Conservation (phyloP, 768 basidiomycete genomes). For the Boletus tomentosulus region DNA sequence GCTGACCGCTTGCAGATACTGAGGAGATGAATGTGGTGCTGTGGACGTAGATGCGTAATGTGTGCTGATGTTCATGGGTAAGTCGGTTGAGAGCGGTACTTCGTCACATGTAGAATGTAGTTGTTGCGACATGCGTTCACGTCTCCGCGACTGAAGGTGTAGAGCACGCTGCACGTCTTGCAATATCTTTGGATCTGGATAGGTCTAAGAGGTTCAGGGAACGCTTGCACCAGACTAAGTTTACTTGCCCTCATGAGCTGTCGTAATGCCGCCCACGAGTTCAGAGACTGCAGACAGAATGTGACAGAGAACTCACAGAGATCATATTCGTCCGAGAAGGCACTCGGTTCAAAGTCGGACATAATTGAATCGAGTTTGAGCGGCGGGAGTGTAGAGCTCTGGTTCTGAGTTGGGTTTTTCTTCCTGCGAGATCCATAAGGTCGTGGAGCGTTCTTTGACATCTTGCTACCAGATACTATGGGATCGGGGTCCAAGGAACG, state of each 20-base stretch:
- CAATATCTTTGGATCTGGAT: slow-evolving; percentile 69
- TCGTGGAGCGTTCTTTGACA: slow-evolving; percentile 13
- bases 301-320: slow-evolving; percentile 49
- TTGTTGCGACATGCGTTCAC: slow-evolving; percentile 47
- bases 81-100: slow-evolving; percentile 23
- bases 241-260: slow-evolving; percentile 72
- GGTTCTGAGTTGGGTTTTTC: slow-evolving; percentile 16
- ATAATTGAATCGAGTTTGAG: slow-evolving; percentile 26
- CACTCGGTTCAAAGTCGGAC: slow-evolving; percentile 36
- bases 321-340: slow-evolving; percentile 76
- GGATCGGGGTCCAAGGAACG: slow-evolving; percentile 21
- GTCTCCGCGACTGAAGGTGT: slow-evolving; percentile 68
- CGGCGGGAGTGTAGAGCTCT: slow-evolving; percentile 11
- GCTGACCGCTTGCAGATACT: slow-evolving; percentile 15
- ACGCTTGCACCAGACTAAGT: slow-evolving; percentile 3
- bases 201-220: slow-evolving; percentile 10
- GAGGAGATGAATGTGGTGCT: slow-evolving; percentile 18
- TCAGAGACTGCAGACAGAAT: slow-evolving; percentile 7
- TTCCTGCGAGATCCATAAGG: slow-evolving; percentile 19
- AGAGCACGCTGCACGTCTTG: slow-evolving; percentile 78
- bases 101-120: slow-evolving; percentile 17
- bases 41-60: slow-evolving; percentile 33
- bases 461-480: slow-evolving; percentile 8
- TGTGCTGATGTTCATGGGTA: slow-evolving; percentile 22
- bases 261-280: slow-evolving; percentile 3